Conservation (phyloP, 345 rosid species). For the Garcia nutans region DNA sequence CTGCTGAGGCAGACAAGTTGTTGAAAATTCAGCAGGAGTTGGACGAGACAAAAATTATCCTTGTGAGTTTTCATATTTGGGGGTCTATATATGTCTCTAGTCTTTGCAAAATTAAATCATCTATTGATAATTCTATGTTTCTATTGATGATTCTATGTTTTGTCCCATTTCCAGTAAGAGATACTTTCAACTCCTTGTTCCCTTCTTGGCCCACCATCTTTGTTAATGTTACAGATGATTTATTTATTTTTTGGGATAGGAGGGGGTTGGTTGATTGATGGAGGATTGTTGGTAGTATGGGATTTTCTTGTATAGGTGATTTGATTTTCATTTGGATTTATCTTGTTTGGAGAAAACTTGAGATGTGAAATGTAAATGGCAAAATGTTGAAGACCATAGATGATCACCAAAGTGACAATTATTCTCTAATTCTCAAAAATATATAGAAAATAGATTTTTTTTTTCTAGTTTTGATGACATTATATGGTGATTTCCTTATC, state of each 20-base stretch:
- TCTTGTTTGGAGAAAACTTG: neutral
- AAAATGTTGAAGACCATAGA: neutral
- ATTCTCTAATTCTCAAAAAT: neutral
- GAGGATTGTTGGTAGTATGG: neutral
- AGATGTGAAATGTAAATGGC: neutral
- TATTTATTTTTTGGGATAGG: neutral
- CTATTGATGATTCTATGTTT: neutral
- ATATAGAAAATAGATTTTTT: too few species aligned
- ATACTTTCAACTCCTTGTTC: too few species aligned
- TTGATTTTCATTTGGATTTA: neutral
- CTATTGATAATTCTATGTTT: neutral
- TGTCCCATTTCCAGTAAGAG: neutral
- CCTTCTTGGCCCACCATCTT: too few species aligned
- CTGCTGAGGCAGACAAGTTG: constrained; percentile 96
- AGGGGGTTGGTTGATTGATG: neutral
- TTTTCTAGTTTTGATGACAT: neutral
- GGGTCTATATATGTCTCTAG: neutral
- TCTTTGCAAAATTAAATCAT: neutral
- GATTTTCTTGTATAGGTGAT: neutral
- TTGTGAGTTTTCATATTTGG: constrained; percentile 49
- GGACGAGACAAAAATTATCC: constrained; percentile 98
- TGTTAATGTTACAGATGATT: too few species aligned
- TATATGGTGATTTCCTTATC: neutral
- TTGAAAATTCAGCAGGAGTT: constrained; percentile 95
- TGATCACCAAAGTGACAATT: neutral